Base-by-base conservation (phyloP, 805 yeast species). In the Cyberlindnera xishuangbannaensis region DNA sequence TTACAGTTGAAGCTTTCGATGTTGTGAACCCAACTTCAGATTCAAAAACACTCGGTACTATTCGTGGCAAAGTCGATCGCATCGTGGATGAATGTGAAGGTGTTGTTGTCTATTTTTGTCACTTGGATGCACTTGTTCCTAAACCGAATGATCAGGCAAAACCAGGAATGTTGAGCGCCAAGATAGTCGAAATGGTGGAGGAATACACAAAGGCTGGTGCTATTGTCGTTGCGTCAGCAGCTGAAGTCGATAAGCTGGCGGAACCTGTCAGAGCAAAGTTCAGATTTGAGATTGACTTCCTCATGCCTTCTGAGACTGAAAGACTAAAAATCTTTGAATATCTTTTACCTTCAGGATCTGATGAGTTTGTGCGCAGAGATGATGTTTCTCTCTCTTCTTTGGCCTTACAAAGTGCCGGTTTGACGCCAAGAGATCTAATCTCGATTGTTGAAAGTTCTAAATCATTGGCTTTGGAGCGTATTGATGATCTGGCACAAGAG, bases 391-490 rank as follows among this genome's bases (percentile, higher is more conserved):
- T 71, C 6, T 59, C 66, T 2, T 59, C 73, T 0, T 61, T 92
- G 19, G 82, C 97, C 0, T 59, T 83, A 31, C 95, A 87, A 48
- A 83, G 95, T 39, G 97, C 97, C 3, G 97, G 97, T 15, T 65
- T 90, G 34, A 83, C 92, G 0, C 95, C 97, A 2, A 65, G 82
- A 15, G 97, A 92, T 55, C 63, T 90, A 29, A 61, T 61, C 4
- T 75, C 90, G 0, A 84, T 87, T 38, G 73, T 87, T 5, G 67
- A 34, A 14, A 72, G 69, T 33, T 80, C 95, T 2, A 75, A 76
- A 44, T 61, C 65, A 19, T 47, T 67, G 18, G 82, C 94, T 0
- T 41, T 72, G 12, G 71, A 67, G 25, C 60, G 86, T 33, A 33
- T 69, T 3, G 60, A 60, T 24, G 59, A 62, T 3, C 34, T 64